Evolutionary conservation across 78 protist genomes (phyloP), one percentile per base, ranked within the genome.

Genomic region (Creolimax fragrantissima): DNA sequence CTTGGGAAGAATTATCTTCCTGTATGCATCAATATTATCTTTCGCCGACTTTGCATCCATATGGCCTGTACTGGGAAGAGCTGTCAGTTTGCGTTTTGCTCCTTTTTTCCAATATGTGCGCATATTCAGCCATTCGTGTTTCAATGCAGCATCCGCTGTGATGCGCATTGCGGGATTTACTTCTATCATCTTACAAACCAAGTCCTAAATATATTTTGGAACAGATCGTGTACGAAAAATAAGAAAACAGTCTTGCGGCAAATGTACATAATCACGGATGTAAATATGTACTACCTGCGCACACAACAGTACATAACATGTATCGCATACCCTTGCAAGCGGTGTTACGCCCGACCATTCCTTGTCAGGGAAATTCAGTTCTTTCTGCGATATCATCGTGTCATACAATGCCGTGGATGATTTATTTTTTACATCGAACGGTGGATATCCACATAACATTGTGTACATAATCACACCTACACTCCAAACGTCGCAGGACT

Each of bases 391-490:
- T 24, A 58, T 24, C 39, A 58, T 58, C 74, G 74, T 58, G 1
- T 58, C 74, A 24, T 58, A 58, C 74, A 58, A 58, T 24, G 74
- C 74, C 74, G 74, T 32, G 74, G 11, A 17, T 17, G 74, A 58
- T 58, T 58, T 58, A 0, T 58, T 58, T 24, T 24, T 17, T 24
- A 58, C 74, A 58, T 58, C 24, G 88, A 86, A 86, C 45, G 90
- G 90, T 35, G 90, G 90, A 42, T 86, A 86, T 4, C 90, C 90
- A 11, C 90, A 86, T 5, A 86, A 41, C 44, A 86, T 5, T 1
- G 90, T 86, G 90, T 86, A 86, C 90, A 42, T 86, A 2, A 86
- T 86, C 42, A 86, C 90, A 5, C 90, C 90, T 37, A 86, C 45
- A 41, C 58, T 42, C 90, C 90, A 86, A 43, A 86, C 2, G 7